Conservation (phyloP, 441 rosid genomes). For the Melianthus villosus region DNA sequence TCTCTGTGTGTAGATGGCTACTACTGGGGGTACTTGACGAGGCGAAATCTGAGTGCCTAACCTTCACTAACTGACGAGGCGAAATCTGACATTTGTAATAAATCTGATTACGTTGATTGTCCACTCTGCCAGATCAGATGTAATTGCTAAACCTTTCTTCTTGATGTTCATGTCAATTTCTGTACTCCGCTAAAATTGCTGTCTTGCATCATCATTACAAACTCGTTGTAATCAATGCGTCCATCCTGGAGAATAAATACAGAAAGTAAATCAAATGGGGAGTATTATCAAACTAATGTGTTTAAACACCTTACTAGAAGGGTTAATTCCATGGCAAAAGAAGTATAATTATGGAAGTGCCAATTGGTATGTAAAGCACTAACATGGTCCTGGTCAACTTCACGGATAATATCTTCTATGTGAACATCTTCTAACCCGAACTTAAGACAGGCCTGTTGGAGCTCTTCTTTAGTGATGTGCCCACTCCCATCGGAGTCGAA, state of each 20-base stretch:
- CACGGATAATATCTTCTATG: constrained; percentile 50
- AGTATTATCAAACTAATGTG: neutral
- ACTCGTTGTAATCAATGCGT: constrained; percentile 77
- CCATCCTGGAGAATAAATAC: constrained; percentile 51
- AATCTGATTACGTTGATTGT: too few relatives aligned
- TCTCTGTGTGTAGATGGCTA: too few relatives aligned
- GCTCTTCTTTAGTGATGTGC: constrained; percentile 74
- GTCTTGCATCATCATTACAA: constrained; percentile 91
- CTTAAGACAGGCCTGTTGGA: constrained; percentile 63
- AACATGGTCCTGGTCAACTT: constrained; percentile 85
- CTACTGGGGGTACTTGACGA: too few relatives aligned
- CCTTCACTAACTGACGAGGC: too few relatives aligned
- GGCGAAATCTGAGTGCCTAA: too few relatives aligned
- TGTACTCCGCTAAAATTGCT: constrained; percentile 26
- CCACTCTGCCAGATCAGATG: too few relatives aligned
- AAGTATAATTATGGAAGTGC: constrained; percentile 1
- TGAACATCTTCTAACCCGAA: constrained; percentile 54
- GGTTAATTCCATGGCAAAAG: too few relatives aligned
- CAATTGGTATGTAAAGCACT: constrained; percentile 4
- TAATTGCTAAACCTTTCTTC: too few relatives aligned
- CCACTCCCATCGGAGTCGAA: constrained; percentile 92
- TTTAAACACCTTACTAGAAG: too few relatives aligned
- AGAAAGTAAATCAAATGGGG: neutral
- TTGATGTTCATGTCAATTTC: too few relatives aligned
- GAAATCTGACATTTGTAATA: too few relatives aligned